Base-by-base conservation (phyloP, 495 filamentous ascomycete species). In the Xylaria telfairii region DNA sequence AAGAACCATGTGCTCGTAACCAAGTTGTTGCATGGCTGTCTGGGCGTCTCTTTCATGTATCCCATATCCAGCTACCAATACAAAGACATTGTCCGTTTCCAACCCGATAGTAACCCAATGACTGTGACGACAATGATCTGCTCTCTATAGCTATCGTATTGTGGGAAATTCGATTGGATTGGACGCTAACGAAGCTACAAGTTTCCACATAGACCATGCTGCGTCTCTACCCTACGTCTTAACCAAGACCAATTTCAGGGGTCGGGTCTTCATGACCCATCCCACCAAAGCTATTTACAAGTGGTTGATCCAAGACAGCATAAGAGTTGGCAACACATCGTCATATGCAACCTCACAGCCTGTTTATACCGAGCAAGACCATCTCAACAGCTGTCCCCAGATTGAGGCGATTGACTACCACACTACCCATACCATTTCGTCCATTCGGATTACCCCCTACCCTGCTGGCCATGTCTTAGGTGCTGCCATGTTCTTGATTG, bases 251-350 rank as follows among this genome's bases (percentile, higher is more conserved):
- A 97, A 96, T 77, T 99, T 99, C 87, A 91, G 92, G 72, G 96
- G 96, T 65, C 90, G 95, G 34, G 94, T 98, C 68, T 98, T 98
- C 83, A 99, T 98, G 95, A 99, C 96, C 32, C 96, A 98, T 83
- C 92, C 96, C 6, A 99, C 96, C 30, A 98, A 98, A 81, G 96
- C 96, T 70, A 99, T 99, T 81, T 99, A 99, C 87, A 98, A 98
- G 85, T 98, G 95, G 94, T 87, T 99, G 42, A 97, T 98, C 64
- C 94, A 97, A 79, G 96, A 99, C 82, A 94, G 92, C 77, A 92
- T 99, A 34, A 90, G 96, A 70, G 94, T 99, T 42, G 89, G 91
- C 61, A 86, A 93, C 78, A 93, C 92, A 0, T 91, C 92, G 0
- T 91, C 92, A 1, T 91, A 93, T 71, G 88, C 91, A 69, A 89